Evolutionary conservation across 768 basidiomycete species (phyloP).

Genomic region (Flagelloscypha sp.): DNA sequence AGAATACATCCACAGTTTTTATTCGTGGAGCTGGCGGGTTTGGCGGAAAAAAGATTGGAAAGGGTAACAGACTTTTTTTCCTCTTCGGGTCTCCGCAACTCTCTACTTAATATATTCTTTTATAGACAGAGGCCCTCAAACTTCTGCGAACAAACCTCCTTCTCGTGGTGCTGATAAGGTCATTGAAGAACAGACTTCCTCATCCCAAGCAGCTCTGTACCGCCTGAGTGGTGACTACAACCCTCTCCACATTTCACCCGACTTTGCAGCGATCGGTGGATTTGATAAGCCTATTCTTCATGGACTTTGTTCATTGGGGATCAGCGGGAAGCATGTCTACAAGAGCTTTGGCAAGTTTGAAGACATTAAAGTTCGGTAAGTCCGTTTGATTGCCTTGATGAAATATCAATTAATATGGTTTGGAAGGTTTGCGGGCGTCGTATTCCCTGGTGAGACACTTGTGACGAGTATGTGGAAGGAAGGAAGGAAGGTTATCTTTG

Average conservation of each 20-base stretch:
- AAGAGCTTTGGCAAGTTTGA: slow-evolving; percentile 79
- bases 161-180: slow-evolving; percentile 79
- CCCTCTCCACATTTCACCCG: slow-evolving; percentile 90
- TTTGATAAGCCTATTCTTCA: slow-evolving; percentile 87
- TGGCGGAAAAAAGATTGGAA: slow-evolving; percentile 80
- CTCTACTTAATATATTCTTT: neutral
- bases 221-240: slow-evolving; percentile 89
- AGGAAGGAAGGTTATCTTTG: slow-evolving; percentile 80
- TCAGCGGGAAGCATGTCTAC: slow-evolving; percentile 86
- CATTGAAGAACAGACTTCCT: slow-evolving; percentile 78
- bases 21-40: slow-evolving; percentile 95
- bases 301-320: slow-evolving; percentile 87
- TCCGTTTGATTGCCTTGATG: slow-evolving; percentile 5
- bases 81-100: neutral
- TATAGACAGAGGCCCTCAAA: slow-evolving; percentile 83
- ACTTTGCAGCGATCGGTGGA: slow-evolving; percentile 91
- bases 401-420: neutral
- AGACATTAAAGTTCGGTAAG: slow-evolving; percentile 92
- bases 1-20: slow-evolving; percentile 88
- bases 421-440: slow-evolving; percentile 77
- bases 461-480: slow-evolving; percentile 99
- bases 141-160: slow-evolving; percentile 73
- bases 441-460: slow-evolving; percentile 93
- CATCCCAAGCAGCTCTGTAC: slow-evolving; percentile 85
- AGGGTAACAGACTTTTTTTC: slow-evolving; percentile 35